phyloP scores from a whole-genome alignment of 1,139 yeast genomes.

The Candida glucosophila region DNA sequence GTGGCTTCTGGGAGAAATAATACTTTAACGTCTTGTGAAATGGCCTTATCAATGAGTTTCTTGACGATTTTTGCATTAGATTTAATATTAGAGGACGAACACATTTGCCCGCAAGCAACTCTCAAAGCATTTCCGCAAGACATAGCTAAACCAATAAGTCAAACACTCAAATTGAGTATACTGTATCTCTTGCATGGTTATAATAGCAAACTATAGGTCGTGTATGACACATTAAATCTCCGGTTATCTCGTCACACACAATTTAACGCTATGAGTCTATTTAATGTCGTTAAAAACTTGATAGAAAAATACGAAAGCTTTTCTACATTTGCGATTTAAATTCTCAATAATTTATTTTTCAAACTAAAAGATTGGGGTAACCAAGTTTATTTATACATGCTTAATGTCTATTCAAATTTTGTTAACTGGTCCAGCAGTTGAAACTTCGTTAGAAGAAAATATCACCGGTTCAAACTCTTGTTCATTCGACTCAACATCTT shows the following conservation, averaged over 20 bases:
- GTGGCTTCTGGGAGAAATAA: conserved; percentile 90
- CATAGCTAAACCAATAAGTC: too few relatives aligned
- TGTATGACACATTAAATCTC: not conserved
- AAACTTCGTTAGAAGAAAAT: conserved; percentile 32
- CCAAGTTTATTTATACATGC: too few relatives aligned
- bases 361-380: too few relatives aligned
- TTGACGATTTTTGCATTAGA: conserved; percentile 54
- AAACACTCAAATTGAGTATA: too few relatives aligned
- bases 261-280: conserved; percentile 3
- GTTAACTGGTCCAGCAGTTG: conserved; percentile 40
- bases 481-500: too few relatives aligned
- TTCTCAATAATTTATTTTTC: too few relatives aligned
- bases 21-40: conserved; percentile 48
- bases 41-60: conserved; percentile 54
- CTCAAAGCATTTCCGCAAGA: conserved; percentile 11
- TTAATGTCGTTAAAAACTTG: too few relatives aligned
- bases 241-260: conserved; percentile 3
- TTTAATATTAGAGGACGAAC: conserved; percentile 57
- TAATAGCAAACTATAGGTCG: conserved; percentile 1
- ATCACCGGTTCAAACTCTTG: conserved; percentile 36
- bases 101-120: conserved; percentile 82
- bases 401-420: too few relatives aligned
- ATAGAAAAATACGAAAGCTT: too few relatives aligned
- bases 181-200: not conserved
- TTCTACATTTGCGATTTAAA: too few relatives aligned